Evolutionary conservation across 495 filamentous ascomycete genomes (phyloP).

Genomic region (Penicillium herquei): DNA sequence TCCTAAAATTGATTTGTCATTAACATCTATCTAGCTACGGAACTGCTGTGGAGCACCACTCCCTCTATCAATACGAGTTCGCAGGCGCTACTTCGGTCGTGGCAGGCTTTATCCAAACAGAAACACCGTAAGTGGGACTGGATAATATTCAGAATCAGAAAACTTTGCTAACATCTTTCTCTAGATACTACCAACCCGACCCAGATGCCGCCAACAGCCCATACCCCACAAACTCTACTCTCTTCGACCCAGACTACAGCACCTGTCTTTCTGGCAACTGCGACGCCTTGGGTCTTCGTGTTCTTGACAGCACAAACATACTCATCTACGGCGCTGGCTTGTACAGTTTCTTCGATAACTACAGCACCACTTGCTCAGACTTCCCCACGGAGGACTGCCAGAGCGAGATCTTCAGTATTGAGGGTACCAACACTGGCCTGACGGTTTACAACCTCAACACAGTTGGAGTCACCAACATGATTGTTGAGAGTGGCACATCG

Average conservation of each 20-base stretch:
- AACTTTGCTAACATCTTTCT: background rate
- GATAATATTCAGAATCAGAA: background rate
- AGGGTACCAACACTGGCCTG: constrained; percentile 33
- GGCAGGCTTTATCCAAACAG: constrained; percentile 78
- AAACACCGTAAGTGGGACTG: constrained; percentile 56
- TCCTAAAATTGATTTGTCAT: background rate
- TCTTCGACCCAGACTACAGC: constrained; percentile 60
- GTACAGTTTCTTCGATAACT: constrained; percentile 74
- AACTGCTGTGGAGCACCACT: constrained; percentile 73
- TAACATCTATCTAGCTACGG: constrained; percentile 47
- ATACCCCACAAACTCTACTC: constrained; percentile 44
- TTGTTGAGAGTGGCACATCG: constrained; percentile 47
- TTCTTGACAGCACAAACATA: constrained; percentile 57
- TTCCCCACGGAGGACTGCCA: constrained; percentile 56
- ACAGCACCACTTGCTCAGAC: constrained; percentile 47
- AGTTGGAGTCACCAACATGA: constrained; percentile 46
- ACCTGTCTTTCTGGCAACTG: constrained; percentile 52
- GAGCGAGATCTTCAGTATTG: constrained; percentile 58
- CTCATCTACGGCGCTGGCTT: constrained; percentile 68
- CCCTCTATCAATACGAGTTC: constrained; percentile 81
- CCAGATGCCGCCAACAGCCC: constrained; percentile 58
- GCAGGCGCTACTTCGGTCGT: constrained; percentile 65
- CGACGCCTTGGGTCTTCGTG: constrained; percentile 64
- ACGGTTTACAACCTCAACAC: constrained; percentile 51
- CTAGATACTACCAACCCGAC: constrained; percentile 60